These are phyloP conservation scores for Tripterygium wilfordii DNA, from an alignment of 177 flowering plant species.

Conservation along the genomic window DNA sequence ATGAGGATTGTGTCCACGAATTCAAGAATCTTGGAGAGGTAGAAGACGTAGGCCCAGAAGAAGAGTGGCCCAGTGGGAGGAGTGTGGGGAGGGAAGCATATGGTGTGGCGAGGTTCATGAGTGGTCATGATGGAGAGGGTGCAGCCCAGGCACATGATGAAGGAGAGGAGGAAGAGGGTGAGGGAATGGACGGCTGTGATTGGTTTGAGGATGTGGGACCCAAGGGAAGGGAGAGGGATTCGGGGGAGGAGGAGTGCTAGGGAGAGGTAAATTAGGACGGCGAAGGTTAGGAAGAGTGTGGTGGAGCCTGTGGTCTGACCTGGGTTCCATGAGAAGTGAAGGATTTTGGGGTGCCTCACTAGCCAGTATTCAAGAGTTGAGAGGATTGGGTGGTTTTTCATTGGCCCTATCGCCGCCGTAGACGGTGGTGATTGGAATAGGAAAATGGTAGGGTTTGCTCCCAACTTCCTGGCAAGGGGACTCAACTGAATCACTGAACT, in stretches of 20 bases:
- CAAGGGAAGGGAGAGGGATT: slow-evolving; percentile 13
- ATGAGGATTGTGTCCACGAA: slow-evolving; percentile 77
- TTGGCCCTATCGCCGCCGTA: no score
- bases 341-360: slow-evolving; percentile 53
- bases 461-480: no score
- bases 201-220: slow-evolving; percentile 6
- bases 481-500: no score
- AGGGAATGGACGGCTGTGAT: slow-evolving; percentile 46
- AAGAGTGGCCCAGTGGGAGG: slow-evolving; percentile 70
- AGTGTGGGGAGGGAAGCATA: slow-evolving; percentile 71
- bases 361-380: slow-evolving; percentile 27
- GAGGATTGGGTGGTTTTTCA: no score
- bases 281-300: slow-evolving; percentile 41
- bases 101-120: slow-evolving; percentile 34
- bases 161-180: slow-evolving; percentile 61
- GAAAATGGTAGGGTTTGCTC: no score
- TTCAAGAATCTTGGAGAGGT: slow-evolving; percentile 79
- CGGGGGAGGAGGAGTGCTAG: slow-evolving; percentile 34
- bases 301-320: slow-evolving; percentile 47
- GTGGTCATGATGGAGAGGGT: slow-evolving; percentile 48
- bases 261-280: slow-evolving; percentile 53
- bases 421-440: no score
- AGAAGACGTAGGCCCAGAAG: slow-evolving; percentile 93
- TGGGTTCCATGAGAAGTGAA: slow-evolving; percentile 52
- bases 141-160: slow-evolving; percentile 76